Percentiles rank a stretch among this genome's conserved stretches.
phyloP scores from a whole-genome alignment of 345 rosid species.

The Corymbia maculata region DNA sequence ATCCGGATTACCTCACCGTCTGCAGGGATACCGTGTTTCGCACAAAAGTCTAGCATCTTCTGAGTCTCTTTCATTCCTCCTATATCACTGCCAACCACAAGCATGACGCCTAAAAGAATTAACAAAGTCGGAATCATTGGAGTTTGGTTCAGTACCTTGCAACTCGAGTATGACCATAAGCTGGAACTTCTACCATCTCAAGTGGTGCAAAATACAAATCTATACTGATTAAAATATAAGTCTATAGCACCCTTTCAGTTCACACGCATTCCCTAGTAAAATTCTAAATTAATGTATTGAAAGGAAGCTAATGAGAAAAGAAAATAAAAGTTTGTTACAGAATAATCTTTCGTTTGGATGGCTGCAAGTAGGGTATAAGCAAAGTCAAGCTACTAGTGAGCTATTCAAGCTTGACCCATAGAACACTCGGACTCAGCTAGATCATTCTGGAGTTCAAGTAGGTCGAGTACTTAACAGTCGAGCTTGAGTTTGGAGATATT shows the following conservation, averaged over 20 bases:
- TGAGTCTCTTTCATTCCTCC: not conserved
- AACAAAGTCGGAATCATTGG: not conserved
- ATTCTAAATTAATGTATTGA: not conserved
- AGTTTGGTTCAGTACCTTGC: not conserved
- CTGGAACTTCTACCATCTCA: not conserved
- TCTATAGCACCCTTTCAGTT: not conserved
- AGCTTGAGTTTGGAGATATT: not conserved
- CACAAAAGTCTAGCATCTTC: slow-evolving; percentile 21
- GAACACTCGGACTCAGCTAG: not conserved
- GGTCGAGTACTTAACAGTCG: not conserved
- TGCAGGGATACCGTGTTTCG: slow-evolving; percentile 56
- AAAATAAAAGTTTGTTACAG: not conserved
- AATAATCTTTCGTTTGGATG: not conserved
- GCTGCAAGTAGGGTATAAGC: not conserved
- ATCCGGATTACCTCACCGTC: slow-evolving; percentile 71
- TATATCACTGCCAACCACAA: not conserved
- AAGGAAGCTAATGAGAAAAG: not conserved
- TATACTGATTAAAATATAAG: not conserved
- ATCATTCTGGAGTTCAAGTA: not conserved
- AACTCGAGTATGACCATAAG: not conserved
- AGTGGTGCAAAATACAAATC: not conserved
- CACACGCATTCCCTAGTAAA: not conserved
- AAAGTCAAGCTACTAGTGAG: not conserved
- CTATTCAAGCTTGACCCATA: not conserved
- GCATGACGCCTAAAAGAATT: not conserved